Percentiles rank a stretch among this genome's conserved stretches.
Conservation (phyloP, 257 asterid genomes). For the Buddleja alternifolia region DNA sequence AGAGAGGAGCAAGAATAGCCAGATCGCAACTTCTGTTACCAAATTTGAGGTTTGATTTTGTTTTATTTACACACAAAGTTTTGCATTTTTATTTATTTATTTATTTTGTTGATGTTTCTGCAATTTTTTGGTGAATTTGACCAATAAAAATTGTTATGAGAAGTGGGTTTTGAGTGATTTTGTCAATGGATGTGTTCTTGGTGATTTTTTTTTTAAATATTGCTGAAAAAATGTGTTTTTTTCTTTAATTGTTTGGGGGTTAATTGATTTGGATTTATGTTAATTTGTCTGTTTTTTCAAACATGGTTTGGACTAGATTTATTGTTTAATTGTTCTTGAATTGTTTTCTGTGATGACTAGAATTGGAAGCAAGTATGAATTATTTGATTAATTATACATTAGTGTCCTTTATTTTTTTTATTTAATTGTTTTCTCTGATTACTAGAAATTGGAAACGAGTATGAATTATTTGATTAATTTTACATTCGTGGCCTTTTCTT, state of each 20-base stretch:
- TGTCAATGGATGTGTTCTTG: slow-evolving; percentile 7
- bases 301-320: slow-evolving; percentile 6
- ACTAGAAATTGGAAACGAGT: neutral
- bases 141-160: neutral
- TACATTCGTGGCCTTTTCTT: neutral
- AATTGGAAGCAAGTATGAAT: neutral
- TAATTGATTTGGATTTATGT: slow-evolving; percentile 4
- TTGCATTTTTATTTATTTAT: slow-evolving; percentile 2
- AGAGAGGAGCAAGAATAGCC: slow-evolving; percentile 59
- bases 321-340: slow-evolving; percentile 10
- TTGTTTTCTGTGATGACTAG: neutral
- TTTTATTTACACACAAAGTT: neutral
- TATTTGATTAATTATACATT: neutral
- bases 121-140: neutral
- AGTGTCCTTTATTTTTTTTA: too few relatives aligned
- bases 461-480: neutral
- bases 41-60: slow-evolving; percentile 70
- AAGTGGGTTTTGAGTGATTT: slow-evolving; percentile 30
- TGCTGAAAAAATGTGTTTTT: neutral
- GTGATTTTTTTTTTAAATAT: neutral
- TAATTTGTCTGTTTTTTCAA: neutral
- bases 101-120: neutral
- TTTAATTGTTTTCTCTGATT: neutral
- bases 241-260: neutral
- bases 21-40: slow-evolving; percentile 51